phyloP scores from a whole-genome alignment of 805 yeast species.

The Kuraishia molischiana region DNA sequence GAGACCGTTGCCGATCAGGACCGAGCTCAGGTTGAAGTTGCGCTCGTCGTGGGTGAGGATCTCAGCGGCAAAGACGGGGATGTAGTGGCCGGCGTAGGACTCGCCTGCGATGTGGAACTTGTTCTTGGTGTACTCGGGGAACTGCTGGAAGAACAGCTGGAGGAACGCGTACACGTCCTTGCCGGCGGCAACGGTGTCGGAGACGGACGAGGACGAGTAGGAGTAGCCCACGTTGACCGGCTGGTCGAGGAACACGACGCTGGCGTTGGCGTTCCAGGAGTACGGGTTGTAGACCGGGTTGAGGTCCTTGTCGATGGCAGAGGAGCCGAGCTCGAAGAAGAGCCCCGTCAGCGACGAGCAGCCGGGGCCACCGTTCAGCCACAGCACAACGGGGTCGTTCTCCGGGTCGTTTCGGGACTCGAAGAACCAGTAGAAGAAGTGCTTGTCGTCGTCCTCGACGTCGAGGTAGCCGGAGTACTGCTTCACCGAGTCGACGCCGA shows the following conservation, averaged over 20 bases:
- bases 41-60: slow-evolving; percentile 44
- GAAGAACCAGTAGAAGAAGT: slow-evolving; percentile 88
- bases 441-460: slow-evolving; percentile 63
- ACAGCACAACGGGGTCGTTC: slow-evolving; percentile 74
- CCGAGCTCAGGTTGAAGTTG: slow-evolving; percentile 60
- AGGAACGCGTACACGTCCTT: slow-evolving; percentile 80
- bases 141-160: slow-evolving; percentile 72
- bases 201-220: slow-evolving; percentile 53
- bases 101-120: slow-evolving; percentile 79
- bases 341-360: slow-evolving; percentile 88
- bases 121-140: slow-evolving; percentile 55
- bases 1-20: slow-evolving; percentile 87
- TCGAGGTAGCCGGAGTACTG: slow-evolving; percentile 71
- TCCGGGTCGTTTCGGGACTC: slow-evolving; percentile 84
- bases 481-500: slow-evolving; percentile 53
- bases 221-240: slow-evolving; percentile 93
- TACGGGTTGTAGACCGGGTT: slow-evolving; percentile 70
- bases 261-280: slow-evolving; percentile 89
- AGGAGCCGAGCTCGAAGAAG: slow-evolving; percentile 87
- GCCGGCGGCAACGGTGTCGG: slow-evolving; percentile 74
- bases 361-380: slow-evolving; percentile 97
- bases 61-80: slow-evolving; percentile 57
- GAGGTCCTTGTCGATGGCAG: slow-evolving; percentile 54
- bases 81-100: slow-evolving; percentile 78
- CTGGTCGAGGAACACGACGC: slow-evolving; percentile 86